A percentile compares a stretch with the other conserved stretches of the same genome.
These are phyloP conservation scores for Jamesozyma rosinii DNA, from an alignment of 805 yeast species.

Conservation along the genomic window DNA sequence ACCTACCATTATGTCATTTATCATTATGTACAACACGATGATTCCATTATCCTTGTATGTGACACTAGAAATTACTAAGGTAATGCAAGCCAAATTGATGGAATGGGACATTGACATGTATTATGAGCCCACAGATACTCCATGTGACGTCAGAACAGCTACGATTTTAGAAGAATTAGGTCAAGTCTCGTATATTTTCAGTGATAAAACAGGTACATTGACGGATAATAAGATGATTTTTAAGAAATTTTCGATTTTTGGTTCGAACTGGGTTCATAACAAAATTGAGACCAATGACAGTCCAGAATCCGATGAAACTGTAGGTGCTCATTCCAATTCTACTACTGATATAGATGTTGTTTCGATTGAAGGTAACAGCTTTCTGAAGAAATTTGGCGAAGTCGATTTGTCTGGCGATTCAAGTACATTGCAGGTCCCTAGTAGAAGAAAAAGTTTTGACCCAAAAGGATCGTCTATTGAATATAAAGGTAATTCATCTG, in stretches of 20 bases:
- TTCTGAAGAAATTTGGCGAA: conserved; percentile 7
- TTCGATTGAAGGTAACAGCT: conserved; percentile 16
- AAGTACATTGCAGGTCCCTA: too few relatives aligned
- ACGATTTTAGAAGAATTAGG: conserved; percentile 94
- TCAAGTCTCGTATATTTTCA: conserved; percentile 87
- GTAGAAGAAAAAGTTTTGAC: background rate
- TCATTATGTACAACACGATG: conserved; percentile 93
- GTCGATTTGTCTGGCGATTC: background rate
- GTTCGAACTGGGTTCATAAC: conserved; percentile 84
- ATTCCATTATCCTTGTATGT: conserved; percentile 92
- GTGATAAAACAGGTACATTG: conserved; percentile 95
- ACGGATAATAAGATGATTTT: conserved; percentile 93
- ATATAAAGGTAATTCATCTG: conserved; percentile 34
- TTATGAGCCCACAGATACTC: conserved; percentile 72
- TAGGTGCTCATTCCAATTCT: too few relatives aligned
- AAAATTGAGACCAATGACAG: conserved; percentile 32
- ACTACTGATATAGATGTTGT: conserved; percentile 16
- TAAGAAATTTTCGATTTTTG: conserved; percentile 78
- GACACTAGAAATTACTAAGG: conserved; percentile 91
- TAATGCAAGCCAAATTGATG: conserved; percentile 69
- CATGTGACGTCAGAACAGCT: conserved; percentile 91
- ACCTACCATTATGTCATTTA: conserved; percentile 87
- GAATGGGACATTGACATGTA: conserved; percentile 95
- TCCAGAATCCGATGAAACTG: too few relatives aligned
- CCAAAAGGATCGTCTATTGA: conserved; percentile 31